These are phyloP conservation scores for Naganishia onofrii DNA, from an alignment of 768 basidiomycete genomes.

Conservation along the genomic window DNA sequence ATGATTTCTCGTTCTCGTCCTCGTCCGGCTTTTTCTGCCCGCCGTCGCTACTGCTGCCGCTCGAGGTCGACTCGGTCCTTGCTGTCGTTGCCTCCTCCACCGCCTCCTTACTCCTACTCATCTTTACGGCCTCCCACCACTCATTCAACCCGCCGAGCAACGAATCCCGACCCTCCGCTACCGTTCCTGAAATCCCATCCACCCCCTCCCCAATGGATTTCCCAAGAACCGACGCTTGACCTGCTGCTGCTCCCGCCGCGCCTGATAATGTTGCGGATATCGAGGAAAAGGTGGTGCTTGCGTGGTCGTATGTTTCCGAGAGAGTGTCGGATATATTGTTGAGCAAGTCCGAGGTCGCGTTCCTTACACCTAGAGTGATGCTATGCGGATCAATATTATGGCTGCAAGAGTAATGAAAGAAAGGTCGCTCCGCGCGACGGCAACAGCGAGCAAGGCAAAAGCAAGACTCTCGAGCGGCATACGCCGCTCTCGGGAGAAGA, in stretches of 20 bases:
- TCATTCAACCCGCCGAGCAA: constrained; percentile 43
- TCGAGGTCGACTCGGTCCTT: not conserved
- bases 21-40: constrained; percentile 42
- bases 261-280: constrained; percentile 36
- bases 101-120: constrained; percentile 29
- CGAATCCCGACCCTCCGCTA: constrained; percentile 37
- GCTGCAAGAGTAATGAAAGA: no score
- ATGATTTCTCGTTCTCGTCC: constrained; percentile 45
- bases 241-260: constrained; percentile 60
- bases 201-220: constrained; percentile 32
- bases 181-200: constrained; percentile 24
- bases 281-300: constrained; percentile 38
- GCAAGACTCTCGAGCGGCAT: no score
- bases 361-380: constrained; percentile 60
- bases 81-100: not conserved
- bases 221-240: constrained; percentile 53
- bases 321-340: constrained; percentile 56
- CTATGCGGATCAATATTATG: no score
- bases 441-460: no score
- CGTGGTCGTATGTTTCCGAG: constrained; percentile 32
- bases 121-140: constrained; percentile 49
- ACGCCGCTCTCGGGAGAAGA: no score
- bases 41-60: constrained; percentile 10
- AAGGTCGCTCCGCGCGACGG: no score
- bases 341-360: constrained; percentile 68